Conservation (phyloP, 768 basidiomycete genomes). For the Amanita rimosa region DNA sequence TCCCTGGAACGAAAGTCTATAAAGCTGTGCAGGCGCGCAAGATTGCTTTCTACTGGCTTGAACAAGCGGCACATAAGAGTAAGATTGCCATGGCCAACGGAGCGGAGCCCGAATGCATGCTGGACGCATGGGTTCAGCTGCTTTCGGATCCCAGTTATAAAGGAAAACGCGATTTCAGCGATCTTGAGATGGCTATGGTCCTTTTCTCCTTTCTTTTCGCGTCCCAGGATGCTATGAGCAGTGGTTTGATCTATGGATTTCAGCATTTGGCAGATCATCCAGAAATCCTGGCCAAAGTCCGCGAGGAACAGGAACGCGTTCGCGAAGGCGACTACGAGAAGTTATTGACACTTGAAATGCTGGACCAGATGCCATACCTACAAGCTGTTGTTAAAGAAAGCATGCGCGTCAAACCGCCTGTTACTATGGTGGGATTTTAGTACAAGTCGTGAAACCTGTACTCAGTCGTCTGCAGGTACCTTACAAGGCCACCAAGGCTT, state of each 20-base stretch:
- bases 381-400: slow-evolving; percentile 92
- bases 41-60: slow-evolving; percentile 68
- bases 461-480: slow-evolving; percentile 52
- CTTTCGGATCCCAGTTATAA: slow-evolving; percentile 60
- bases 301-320: slow-evolving; percentile 81
- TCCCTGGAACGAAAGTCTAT: slow-evolving; percentile 96
- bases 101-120: slow-evolving; percentile 74
- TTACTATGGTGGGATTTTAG: slow-evolving; percentile 68
- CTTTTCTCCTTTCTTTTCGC: slow-evolving; percentile 95
- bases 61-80: slow-evolving; percentile 64
- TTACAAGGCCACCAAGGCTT: slow-evolving; percentile 80
- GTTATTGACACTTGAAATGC: slow-evolving; percentile 75
- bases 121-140: slow-evolving; percentile 84
- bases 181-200: slow-evolving; percentile 95
- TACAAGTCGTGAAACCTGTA: background rate
- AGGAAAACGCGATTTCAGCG: slow-evolving; percentile 78
- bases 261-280: slow-evolving; percentile 94
- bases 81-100: slow-evolving; percentile 78
- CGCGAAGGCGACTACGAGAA: slow-evolving; percentile 67
- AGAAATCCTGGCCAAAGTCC: slow-evolving; percentile 76
- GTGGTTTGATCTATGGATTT: slow-evolving; percentile 91
- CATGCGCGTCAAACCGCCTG: slow-evolving; percentile 84
- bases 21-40: slow-evolving; percentile 89
- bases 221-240: slow-evolving; percentile 97
- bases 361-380: slow-evolving; percentile 90